phyloP scores from a whole-genome alignment of 2,329 filamentous ascomycete genomes.

The Nothomitra cinnamomea region DNA sequence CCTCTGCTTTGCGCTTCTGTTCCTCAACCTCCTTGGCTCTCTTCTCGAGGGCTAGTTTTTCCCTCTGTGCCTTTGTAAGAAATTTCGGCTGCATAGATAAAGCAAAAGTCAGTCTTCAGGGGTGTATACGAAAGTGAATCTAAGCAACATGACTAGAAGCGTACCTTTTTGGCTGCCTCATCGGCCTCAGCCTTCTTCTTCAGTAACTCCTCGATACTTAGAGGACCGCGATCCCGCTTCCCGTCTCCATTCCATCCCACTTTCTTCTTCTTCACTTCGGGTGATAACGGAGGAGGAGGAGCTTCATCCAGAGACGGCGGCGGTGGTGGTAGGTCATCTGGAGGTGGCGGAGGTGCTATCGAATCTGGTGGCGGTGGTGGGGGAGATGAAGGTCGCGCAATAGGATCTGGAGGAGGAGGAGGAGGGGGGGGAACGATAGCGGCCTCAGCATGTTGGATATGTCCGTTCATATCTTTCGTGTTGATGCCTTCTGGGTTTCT shows the following conservation, averaged over 20 bases:
- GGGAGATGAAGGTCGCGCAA: slow-evolving; percentile 20
- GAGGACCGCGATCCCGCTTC: slow-evolving; percentile 28
- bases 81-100: slow-evolving; percentile 50
- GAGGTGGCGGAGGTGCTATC: slow-evolving; percentile 24
- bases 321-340: slow-evolving; percentile 25
- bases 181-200: slow-evolving; percentile 75
- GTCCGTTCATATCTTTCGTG: slow-evolving; percentile 1
- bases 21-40: slow-evolving; percentile 54
- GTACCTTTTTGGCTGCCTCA: slow-evolving; percentile 60
- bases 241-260: slow-evolving; percentile 39
- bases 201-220: slow-evolving; percentile 75
- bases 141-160: slow-evolving; percentile 8
- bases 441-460: slow-evolving; percentile 1
- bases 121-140: slow-evolving; percentile 1
- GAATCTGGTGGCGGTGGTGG: slow-evolving; percentile 21
- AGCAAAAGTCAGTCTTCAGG: slow-evolving; percentile 3
- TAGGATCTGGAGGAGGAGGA: slow-evolving; percentile 23
- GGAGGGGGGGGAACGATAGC: slow-evolving; percentile 21
- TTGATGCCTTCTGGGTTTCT: not conserved
- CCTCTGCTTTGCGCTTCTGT: slow-evolving; percentile 34
- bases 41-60: slow-evolving; percentile 64
- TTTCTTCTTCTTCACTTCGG: slow-evolving; percentile 29
- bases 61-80: slow-evolving; percentile 65
- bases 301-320: slow-evolving; percentile 19
- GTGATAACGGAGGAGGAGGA: slow-evolving; percentile 12